A percentile compares a stretch with the other conserved stretches of the same genome.
phyloP scores from a whole-genome alignment of 106 monocot genomes.

The Dioscorea alata region DNA sequence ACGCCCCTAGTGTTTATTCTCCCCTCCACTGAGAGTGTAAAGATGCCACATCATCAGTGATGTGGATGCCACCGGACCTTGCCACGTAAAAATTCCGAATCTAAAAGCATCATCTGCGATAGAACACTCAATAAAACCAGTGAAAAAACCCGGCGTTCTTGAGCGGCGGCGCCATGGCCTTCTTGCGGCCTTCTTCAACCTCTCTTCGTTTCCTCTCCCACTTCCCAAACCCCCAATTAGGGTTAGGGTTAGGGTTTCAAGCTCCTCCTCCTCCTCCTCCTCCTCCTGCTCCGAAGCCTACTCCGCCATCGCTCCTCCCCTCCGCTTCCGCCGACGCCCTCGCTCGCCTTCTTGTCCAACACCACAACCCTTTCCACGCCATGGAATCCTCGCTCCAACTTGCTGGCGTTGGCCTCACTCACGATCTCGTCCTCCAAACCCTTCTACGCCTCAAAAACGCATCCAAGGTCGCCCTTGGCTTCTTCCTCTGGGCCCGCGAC shows the following conservation, averaged over 20 bases:
- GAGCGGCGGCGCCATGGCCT: too few species aligned
- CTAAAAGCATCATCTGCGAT: too few species aligned
- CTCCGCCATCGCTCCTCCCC: conserved; percentile 21
- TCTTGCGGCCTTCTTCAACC: background rate
- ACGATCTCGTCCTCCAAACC: conserved; percentile 50
- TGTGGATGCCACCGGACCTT: too few species aligned
- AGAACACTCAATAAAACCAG: too few species aligned
- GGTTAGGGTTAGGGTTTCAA: background rate
- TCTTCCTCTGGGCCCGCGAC: conserved; percentile 70
- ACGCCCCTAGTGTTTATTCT: too few species aligned
- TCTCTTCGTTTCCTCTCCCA: background rate
- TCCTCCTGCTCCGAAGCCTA: conserved; percentile 11
- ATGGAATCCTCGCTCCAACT: conserved; percentile 81
- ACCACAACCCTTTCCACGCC: conserved; percentile 98
- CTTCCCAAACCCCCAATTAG: background rate
- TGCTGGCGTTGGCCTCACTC: conserved; percentile 40
- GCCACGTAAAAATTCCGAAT: too few species aligned
- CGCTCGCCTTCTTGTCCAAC: conserved; percentile 56
- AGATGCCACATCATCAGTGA: too few species aligned
- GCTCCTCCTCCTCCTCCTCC: background rate
- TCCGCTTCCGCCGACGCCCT: conserved; percentile 55
- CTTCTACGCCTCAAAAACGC: conserved; percentile 86
- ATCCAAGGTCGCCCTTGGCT: conserved; percentile 78
- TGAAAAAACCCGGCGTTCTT: too few species aligned
- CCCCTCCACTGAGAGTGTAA: too few species aligned